Conservation (phyloP, 371 early-diverging fungal genomes). For the Mucor velutinosus region DNA sequence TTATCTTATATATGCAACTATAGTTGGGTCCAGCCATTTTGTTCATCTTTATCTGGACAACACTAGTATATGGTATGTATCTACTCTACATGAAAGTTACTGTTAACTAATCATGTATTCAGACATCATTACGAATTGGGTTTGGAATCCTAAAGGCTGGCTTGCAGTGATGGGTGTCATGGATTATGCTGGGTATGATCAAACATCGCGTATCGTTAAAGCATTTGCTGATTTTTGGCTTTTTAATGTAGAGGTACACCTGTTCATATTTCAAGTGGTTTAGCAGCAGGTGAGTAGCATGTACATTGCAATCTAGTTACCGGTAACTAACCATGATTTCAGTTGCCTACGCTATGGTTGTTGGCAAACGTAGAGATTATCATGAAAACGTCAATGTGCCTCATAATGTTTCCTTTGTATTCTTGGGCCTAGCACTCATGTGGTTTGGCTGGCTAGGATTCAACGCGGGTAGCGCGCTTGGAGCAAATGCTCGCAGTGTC, state of each 20-base stretch:
- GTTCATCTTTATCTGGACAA: conserved; percentile 85
- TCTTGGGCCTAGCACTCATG: conserved; percentile 77
- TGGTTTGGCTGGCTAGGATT: conserved; percentile 71
- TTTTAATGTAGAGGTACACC: conserved; percentile 66
- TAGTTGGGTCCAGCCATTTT: conserved; percentile 71
- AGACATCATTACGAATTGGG: conserved; percentile 82
- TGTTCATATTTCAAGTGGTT: conserved; percentile 85
- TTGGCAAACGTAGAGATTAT: conserved; percentile 74
- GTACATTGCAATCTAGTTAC: background rate
- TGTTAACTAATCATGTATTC: background rate
- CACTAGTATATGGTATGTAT: conserved; percentile 68
- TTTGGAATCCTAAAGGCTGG: conserved; percentile 80
- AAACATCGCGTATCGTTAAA: too few species aligned
- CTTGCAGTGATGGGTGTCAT: conserved; percentile 66
- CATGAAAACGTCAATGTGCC: conserved; percentile 67
- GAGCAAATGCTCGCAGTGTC: conserved; percentile 74
- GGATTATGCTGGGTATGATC: conserved; percentile 73
- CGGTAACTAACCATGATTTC: background rate
- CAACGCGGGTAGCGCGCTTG: conserved; percentile 59
- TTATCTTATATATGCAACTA: background rate
- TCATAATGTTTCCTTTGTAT: conserved; percentile 81
- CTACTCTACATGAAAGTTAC: background rate
- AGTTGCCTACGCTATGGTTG: conserved; percentile 80
- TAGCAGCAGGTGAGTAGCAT: conserved; percentile 55
- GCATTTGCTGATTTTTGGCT: background rate